A percentile compares a stretch with the other conserved stretches of the same genome.
These are phyloP conservation scores for Ogataea paradorogensis DNA, from an alignment of 805 yeast genomes.

Conservation along the genomic window DNA sequence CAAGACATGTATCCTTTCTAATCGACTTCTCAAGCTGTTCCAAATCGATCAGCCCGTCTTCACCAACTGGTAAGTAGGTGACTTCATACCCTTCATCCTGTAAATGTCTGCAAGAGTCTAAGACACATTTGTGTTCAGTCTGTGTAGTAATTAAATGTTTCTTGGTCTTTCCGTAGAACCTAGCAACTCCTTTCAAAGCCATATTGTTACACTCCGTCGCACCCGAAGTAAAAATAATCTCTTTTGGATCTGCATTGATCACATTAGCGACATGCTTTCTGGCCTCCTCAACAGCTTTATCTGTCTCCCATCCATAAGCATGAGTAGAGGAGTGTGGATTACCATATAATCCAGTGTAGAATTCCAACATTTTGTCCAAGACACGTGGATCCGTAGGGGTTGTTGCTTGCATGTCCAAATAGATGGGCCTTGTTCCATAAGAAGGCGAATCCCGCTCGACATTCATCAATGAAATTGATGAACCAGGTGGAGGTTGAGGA, in stretches of 20 bases:
- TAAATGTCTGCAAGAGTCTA: constrained; percentile 91
- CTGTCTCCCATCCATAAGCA: constrained; percentile 98
- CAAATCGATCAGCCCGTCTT: constrained; percentile 75
- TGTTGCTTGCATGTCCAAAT: constrained; percentile 96
- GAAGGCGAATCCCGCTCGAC: constrained; percentile 43
- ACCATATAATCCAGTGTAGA: constrained; percentile 90
- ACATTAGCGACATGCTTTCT: constrained; percentile 78
- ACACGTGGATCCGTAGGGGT: constrained; percentile 98
- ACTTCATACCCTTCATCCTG: constrained; percentile 97
- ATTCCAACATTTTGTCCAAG: constrained; percentile 79
- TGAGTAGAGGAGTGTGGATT: constrained; percentile 98
- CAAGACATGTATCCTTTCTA: constrained; percentile 86
- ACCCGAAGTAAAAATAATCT: constrained; percentile 94
- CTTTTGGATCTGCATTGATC: constrained; percentile 93
- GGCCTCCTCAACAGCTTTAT: constrained; percentile 83
- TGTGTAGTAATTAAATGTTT: constrained; percentile 93
- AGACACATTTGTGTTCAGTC: constrained; percentile 98
- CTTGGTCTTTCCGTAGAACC: constrained; percentile 86
- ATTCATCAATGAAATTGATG: constrained; percentile 41
- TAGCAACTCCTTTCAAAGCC: constrained; percentile 92
- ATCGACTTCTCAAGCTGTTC: constrained; percentile 79
- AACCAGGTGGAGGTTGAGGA: constrained; percentile 44
- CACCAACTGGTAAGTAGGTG: constrained; percentile 81
- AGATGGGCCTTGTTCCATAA: constrained; percentile 82
- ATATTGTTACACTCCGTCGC: constrained; percentile 97